Conservation (phyloP, 139 green algal genomes). For the Tetradesmus lagerheimii region DNA sequence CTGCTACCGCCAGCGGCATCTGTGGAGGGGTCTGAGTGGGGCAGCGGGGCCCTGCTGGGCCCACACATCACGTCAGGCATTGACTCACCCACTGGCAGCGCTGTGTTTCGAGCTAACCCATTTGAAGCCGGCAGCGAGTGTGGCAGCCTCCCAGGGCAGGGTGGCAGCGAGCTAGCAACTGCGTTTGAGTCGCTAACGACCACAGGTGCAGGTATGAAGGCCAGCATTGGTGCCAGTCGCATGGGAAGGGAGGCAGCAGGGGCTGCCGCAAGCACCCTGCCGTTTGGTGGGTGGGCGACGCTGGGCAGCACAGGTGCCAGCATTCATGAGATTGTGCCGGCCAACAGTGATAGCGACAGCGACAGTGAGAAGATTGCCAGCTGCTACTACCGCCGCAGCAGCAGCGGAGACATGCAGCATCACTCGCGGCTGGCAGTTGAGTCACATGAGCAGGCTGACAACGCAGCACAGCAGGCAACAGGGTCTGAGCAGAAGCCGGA, state of each 20-base stretch:
- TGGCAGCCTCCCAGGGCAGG: background rate
- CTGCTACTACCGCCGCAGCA: background rate
- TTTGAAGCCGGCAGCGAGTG: constrained; percentile 25
- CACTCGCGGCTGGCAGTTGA: background rate
- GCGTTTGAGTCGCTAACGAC: background rate
- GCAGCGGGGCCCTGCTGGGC: constrained; percentile 6
- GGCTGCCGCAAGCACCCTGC: background rate
- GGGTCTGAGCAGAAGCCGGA: background rate
- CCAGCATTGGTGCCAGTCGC: constrained; percentile 3
- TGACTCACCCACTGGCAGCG: constrained; percentile 35
- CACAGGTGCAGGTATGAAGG: background rate
- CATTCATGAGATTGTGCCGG: constrained; percentile 11
- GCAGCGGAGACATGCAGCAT: background rate
- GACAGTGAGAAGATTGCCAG: background rate
- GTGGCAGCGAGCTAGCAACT: background rate
- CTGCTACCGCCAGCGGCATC: background rate
- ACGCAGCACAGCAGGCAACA: background rate
- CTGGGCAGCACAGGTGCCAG: background rate
- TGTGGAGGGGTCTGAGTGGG: constrained; percentile 28
- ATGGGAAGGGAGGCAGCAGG: constrained; percentile 33
- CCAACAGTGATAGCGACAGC: background rate
- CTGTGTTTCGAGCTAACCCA: background rate
- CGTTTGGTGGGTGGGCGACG: background rate
- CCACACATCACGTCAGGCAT: constrained; percentile 22
- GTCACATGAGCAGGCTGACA: background rate